Evolutionary conservation across 768 basidiomycete species (phyloP), one percentile per base, ranked within the genome.

Genomic region (Podaxis sp.): DNA sequence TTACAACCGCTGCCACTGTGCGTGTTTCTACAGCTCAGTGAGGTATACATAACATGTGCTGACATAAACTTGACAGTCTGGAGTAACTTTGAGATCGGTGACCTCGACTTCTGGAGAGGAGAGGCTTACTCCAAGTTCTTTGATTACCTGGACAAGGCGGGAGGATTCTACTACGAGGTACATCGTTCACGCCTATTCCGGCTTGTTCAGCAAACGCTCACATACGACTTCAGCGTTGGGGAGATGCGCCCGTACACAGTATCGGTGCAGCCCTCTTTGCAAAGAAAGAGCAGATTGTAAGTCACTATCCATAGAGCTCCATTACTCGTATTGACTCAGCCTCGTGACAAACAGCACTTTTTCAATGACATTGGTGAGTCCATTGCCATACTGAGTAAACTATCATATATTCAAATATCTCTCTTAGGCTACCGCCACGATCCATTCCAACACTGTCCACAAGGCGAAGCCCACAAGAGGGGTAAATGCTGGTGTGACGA

Each of bases 1-100:
- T 0, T 93, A 93, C 72, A 93, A 90, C 71, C 80, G 84, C 60
- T 93, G 90, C 69, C 89, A 90, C 69, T 91, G 87, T 89, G 61
- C 69, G 80, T 73, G 10, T 24, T 11, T 22, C 38, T 38, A 17
- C 28, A 38, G 8, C 33, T 70, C 28, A n/a, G n/a, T n/a, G n/a
- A n/a, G n/a, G n/a, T n/a, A n/a, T n/a, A n/a, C n/a, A n/a, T n/a
- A n/a, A n/a, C n/a, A 22, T n/a, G 33, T 22, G 36, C 61, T 24
- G 10, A 57, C n/a, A 2, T 24, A 15, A 54, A 37, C 70, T 69
- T 17, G 26, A 36, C 58, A 93, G 91, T 93, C 79, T 95, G 93
- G 93, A 91, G 88, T 67, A 97, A 95, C 74, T 96, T 96, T 68
- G 95, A 96, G 73, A 96, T 97, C 63, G 95, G 82, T 4, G 83